Evolutionary conservation across 2,329 filamentous ascomycete species (phyloP).

Genomic region (Trichoderma sp.): DNA sequence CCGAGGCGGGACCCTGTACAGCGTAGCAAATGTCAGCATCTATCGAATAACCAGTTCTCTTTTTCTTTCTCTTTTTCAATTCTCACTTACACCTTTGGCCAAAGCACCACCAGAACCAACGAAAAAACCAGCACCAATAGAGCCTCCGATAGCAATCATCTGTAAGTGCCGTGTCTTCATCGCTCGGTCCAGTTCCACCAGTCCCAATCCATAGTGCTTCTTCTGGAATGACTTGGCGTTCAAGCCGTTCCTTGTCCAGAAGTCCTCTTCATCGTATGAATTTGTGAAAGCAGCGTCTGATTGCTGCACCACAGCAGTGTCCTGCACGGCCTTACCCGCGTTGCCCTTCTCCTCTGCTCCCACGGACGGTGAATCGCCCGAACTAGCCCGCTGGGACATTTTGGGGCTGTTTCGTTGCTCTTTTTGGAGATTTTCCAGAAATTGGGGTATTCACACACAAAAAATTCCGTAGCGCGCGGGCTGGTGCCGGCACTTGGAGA

Average conservation of each 20-base stretch:
- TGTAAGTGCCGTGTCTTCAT: slow-evolving; percentile 59
- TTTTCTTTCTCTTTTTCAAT: not conserved
- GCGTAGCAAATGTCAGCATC: not conserved
- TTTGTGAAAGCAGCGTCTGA: slow-evolving; percentile 17
- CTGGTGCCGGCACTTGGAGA: slow-evolving; percentile 6
- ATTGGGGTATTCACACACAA: not conserved
- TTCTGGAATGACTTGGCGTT: slow-evolving; percentile 37
- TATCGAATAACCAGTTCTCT: not conserved
- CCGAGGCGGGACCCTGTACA: slow-evolving; percentile 38
- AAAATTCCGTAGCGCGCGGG: not conserved
- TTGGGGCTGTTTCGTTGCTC: not conserved
- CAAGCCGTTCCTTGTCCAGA: slow-evolving; percentile 37
- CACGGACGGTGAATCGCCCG: slow-evolving; percentile 1
- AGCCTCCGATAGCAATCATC: slow-evolving; percentile 62
- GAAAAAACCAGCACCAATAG: slow-evolving; percentile 63
- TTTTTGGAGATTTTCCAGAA: not conserved
- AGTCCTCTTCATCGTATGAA: slow-evolving; percentile 31
- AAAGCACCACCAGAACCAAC: slow-evolving; percentile 58
- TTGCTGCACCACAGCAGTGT: not conserved
- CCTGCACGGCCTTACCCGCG: not conserved
- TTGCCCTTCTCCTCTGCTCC: slow-evolving; percentile 8
- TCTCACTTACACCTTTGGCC: slow-evolving; percentile 45
- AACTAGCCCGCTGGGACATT: slow-evolving; percentile 18
- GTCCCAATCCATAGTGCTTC: slow-evolving; percentile 32
- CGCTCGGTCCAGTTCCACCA: slow-evolving; percentile 42